Evolutionary conservation across 1,284 basidiomycete species (phyloP).

Genomic region (Cryptococcus maquisensis): DNA sequence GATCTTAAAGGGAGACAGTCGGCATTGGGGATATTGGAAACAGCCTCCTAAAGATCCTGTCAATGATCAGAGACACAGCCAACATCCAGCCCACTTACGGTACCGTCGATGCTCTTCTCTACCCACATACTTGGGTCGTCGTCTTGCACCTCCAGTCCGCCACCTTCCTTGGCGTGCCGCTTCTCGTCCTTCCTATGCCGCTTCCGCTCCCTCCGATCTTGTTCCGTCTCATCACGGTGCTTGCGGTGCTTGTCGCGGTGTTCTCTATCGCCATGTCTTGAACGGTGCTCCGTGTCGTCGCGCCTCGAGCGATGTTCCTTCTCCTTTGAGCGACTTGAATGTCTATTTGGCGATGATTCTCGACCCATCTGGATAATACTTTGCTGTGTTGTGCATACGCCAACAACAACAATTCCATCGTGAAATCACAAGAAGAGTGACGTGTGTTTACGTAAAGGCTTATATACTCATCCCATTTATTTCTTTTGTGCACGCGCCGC

Average conservation of each 20-base stretch:
- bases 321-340: conserved; percentile 4
- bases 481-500: conserved; percentile 5
- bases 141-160: conserved; percentile 43
- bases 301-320: conserved; percentile 12
- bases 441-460: background rate
- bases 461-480: background rate
- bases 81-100: conserved; percentile 54
- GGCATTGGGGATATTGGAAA: conserved; percentile 63
- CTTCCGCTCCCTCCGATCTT: conserved; percentile 46
- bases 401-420: background rate
- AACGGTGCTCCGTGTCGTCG: conserved; percentile 6
- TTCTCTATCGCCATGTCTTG: conserved; percentile 1
- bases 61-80: background rate
- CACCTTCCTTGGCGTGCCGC: conserved; percentile 25
- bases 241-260: conserved; percentile 16
- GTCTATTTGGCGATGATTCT: background rate
- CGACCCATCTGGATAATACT: background rate
- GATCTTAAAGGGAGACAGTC: conserved; percentile 67
- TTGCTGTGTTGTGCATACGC: too few relatives aligned
- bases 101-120: conserved; percentile 78
- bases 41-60: conserved; percentile 16
- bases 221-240: conserved; percentile 51
- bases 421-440: background rate
- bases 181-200: conserved; percentile 36
- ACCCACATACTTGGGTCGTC: conserved; percentile 71